A percentile compares a stretch with the other conserved stretches of the same genome.
Conservation (phyloP, 2,329 filamentous ascomycete genomes). For the Colletotrichum sp. region DNA sequence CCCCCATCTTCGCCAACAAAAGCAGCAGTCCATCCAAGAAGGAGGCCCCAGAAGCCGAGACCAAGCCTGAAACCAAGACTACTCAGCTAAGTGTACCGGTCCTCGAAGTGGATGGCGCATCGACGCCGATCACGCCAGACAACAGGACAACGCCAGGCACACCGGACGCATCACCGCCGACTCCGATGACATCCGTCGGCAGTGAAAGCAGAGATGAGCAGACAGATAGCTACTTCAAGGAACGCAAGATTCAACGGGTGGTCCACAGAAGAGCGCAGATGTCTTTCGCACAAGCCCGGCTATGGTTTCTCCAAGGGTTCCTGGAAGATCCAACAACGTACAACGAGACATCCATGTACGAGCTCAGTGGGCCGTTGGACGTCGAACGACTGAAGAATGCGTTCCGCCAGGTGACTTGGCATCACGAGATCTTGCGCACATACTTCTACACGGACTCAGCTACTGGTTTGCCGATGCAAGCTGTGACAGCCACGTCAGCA, state of each 20-base stretch:
- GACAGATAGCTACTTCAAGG: not conserved
- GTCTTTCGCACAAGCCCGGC: constrained; percentile 44
- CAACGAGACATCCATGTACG: constrained; percentile 40
- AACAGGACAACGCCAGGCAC: not conserved
- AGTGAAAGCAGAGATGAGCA: not conserved
- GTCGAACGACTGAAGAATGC: constrained; percentile 36
- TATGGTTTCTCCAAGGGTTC: constrained; percentile 42
- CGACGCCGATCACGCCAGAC: not conserved
- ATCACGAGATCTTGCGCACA: constrained; percentile 40
- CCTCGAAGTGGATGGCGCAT: not conserved
- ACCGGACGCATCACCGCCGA: not conserved
- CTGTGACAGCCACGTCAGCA: not conserved
- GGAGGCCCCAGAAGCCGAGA: accelerated
- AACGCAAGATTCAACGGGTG: not conserved
- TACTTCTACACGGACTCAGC: constrained; percentile 23
- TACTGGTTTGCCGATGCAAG: not conserved
- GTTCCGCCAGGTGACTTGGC: constrained; percentile 29
- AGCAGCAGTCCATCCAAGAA: accelerated
- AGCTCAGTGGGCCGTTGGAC: constrained; percentile 36
- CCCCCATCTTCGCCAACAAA: not conserved
- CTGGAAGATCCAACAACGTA: constrained; percentile 41
- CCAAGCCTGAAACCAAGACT: not conserved
- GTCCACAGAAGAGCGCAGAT: constrained; percentile 25
- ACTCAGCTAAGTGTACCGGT: not conserved
- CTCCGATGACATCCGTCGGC: not conserved